Evolutionary conservation across 2,329 filamentous ascomycete species (phyloP).

Genomic region (Xylaria sp.): DNA sequence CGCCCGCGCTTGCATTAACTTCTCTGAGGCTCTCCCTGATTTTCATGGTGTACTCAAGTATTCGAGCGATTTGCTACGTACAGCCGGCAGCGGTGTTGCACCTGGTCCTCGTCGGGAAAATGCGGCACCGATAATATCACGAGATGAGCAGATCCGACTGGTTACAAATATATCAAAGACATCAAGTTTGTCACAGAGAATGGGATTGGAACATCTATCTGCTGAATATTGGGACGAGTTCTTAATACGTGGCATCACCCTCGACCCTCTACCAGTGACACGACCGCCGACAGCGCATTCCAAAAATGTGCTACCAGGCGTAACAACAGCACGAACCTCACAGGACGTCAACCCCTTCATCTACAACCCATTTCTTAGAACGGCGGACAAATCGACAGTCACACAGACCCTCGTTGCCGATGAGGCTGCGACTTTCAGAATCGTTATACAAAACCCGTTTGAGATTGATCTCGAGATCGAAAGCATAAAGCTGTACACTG

Average conservation of each 20-base stretch:
- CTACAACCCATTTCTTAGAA: constrained; percentile 90
- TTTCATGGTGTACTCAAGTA: constrained; percentile 90
- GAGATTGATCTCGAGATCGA: constrained; percentile 94
- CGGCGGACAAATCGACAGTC: constrained; percentile 65
- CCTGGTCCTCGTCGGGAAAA: constrained; percentile 75
- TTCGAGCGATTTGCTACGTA: constrained; percentile 83
- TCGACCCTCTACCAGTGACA: constrained; percentile 70
- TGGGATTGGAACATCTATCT: constrained; percentile 75
- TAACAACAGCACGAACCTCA: constrained; percentile 60
- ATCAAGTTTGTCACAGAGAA: constrained; percentile 76
- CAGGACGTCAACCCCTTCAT: constrained; percentile 85
- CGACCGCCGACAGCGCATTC: constrained; percentile 74
- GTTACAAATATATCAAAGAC: constrained; percentile 87
- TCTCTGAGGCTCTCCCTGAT: constrained; percentile 92
- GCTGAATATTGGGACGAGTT: constrained; percentile 99
- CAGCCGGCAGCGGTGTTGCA: constrained; percentile 82
- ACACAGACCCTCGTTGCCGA: constrained; percentile 80
- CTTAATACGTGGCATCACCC: constrained; percentile 78
- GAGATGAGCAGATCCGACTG: constrained; percentile 87
- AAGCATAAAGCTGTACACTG: constrained; percentile 76
- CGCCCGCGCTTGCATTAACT: constrained; percentile 87
- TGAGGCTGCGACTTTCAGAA: constrained; percentile 79
- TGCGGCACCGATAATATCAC: constrained; percentile 73
- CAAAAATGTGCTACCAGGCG: constrained; percentile 63
- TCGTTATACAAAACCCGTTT: constrained; percentile 92